Evolutionary conservation across 2,329 filamentous ascomycete genomes (phyloP).

Genomic region (Taxawa tesnikishii): DNA sequence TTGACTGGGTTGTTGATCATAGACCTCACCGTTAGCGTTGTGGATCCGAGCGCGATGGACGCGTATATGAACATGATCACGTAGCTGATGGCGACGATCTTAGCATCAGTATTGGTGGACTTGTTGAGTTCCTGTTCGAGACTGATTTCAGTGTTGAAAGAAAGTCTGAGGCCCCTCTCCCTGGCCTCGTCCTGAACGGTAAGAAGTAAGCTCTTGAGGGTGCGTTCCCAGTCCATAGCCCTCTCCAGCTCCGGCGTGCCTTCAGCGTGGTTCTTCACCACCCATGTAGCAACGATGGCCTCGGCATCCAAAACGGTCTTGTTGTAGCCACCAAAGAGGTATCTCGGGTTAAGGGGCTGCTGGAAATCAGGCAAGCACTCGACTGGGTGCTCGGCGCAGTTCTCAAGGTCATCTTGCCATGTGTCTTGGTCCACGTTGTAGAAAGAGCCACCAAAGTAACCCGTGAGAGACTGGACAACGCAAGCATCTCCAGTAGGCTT

Average conservation of each 20-base stretch:
- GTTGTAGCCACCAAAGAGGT: conserved; percentile 74
- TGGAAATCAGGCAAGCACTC: conserved; percentile 78
- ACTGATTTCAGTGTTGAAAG: conserved; percentile 91
- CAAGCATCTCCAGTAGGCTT: conserved; percentile 84
- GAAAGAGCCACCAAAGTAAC: conserved; percentile 67
- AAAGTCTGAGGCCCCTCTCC: conserved; percentile 68
- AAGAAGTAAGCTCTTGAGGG: conserved; percentile 60
- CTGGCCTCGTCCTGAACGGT: conserved; percentile 70
- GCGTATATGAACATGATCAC: conserved; percentile 98
- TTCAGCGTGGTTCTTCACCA: conserved; percentile 75
- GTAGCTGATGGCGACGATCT: conserved; percentile 93
- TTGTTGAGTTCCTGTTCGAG: conserved; percentile 94
- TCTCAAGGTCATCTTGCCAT: conserved; percentile 61
- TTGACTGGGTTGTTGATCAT: conserved; percentile 72
- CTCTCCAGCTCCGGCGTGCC: conserved; percentile 56
- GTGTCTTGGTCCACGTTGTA: conserved; percentile 46
- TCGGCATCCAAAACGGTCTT: conserved; percentile 56
- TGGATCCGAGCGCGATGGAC: conserved; percentile 82
- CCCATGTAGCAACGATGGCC: conserved; percentile 86
- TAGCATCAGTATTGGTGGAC: conserved; percentile 94
- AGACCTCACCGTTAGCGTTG: conserved; percentile 63
- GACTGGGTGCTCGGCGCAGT: conserved; percentile 70
- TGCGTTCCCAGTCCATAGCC: conserved; percentile 83
- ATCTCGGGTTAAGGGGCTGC: conserved; percentile 73
- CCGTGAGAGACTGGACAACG: conserved; percentile 83